phyloP scores from a whole-genome alignment of 1,139 yeast genomes.

The Yamadazyma atmosphaerica region DNA sequence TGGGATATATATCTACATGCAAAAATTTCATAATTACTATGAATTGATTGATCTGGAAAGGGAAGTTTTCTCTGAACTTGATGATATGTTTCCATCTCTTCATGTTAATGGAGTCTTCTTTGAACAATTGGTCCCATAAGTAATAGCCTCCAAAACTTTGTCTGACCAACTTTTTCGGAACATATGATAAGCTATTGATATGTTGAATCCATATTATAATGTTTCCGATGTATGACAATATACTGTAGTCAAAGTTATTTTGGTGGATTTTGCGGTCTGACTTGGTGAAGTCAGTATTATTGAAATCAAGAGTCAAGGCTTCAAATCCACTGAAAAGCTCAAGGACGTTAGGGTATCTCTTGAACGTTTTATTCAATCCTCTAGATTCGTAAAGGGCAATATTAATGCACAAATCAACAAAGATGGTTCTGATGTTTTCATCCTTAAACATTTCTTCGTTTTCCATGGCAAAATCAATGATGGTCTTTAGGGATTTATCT shows the following conservation, averaged over 20 bases:
- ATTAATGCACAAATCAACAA: slow-evolving; percentile 34
- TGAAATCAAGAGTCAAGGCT: slow-evolving; percentile 36
- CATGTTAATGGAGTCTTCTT: slow-evolving; percentile 38
- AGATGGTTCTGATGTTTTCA: slow-evolving; percentile 12
- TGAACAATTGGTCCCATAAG: slow-evolving; percentile 44
- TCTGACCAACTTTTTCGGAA: slow-evolving; percentile 17
- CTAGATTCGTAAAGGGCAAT: slow-evolving; percentile 42
- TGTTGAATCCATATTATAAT: slow-evolving; percentile 40
- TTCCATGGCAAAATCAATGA: slow-evolving; percentile 25
- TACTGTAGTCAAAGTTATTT: slow-evolving; percentile 41
- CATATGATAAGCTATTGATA: slow-evolving; percentile 18
- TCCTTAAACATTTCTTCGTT: slow-evolving; percentile 30
- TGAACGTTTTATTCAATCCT: slow-evolving; percentile 34
- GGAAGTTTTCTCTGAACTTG: slow-evolving; percentile 39
- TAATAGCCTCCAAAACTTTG: slow-evolving; percentile 42
- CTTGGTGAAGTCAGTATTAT: slow-evolving; percentile 37
- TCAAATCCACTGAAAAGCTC: slow-evolving; percentile 33
- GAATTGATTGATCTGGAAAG: slow-evolving; percentile 46
- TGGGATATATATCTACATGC: slow-evolving; percentile 22
- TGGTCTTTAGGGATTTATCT: slow-evolving; percentile 11
- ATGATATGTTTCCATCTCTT: slow-evolving; percentile 49
- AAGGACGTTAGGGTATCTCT: slow-evolving; percentile 27
- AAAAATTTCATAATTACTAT: slow-evolving; percentile 40
- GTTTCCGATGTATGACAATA: slow-evolving; percentile 42
- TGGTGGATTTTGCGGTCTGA: slow-evolving; percentile 36